Evolutionary conservation across 345 rosid species (phyloP).

Genomic region (Capsella bursapastoris): DNA sequence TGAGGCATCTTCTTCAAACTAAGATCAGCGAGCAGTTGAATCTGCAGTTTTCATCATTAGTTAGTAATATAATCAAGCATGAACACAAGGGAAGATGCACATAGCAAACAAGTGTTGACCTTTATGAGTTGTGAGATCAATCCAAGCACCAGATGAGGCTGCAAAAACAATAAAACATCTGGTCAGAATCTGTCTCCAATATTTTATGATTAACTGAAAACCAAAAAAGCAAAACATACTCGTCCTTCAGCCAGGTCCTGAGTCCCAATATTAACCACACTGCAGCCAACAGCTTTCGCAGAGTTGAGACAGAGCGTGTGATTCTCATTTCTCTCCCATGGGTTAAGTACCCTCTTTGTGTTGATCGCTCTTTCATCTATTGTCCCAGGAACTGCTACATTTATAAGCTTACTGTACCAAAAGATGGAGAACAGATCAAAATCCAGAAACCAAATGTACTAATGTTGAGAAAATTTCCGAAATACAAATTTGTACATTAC

Average conservation of each 20-base stretch:
- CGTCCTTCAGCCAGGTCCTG: constrained; percentile 95
- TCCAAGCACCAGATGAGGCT: constrained; percentile 96
- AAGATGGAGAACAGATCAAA: constrained; percentile 31
- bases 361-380: constrained; percentile 95
- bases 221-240: constrained; percentile 51
- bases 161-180: constrained; percentile 42
- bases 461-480: constrained; percentile 10
- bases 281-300: constrained; percentile 95
- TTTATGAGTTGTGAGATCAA: constrained; percentile 96
- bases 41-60: constrained; percentile 51
- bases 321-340: constrained; percentile 97
- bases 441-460: constrained; percentile 23
- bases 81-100: constrained; percentile 1
- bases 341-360: constrained; percentile 80
- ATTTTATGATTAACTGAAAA: constrained; percentile 17
- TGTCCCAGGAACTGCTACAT: constrained; percentile 92
- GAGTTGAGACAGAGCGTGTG: constrained; percentile 97
- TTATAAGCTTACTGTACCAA: constrained; percentile 82
- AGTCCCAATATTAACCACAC: constrained; percentile 87
- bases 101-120: constrained; percentile 50
- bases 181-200: constrained; percentile 17
- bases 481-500: constrained; percentile 45
- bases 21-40: constrained; percentile 90
- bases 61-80: constrained; percentile 3
- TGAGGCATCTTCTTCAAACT: constrained; percentile 97